Conservation (phyloP, 305 asterid species). For the Ilex paraguariensis region DNA sequence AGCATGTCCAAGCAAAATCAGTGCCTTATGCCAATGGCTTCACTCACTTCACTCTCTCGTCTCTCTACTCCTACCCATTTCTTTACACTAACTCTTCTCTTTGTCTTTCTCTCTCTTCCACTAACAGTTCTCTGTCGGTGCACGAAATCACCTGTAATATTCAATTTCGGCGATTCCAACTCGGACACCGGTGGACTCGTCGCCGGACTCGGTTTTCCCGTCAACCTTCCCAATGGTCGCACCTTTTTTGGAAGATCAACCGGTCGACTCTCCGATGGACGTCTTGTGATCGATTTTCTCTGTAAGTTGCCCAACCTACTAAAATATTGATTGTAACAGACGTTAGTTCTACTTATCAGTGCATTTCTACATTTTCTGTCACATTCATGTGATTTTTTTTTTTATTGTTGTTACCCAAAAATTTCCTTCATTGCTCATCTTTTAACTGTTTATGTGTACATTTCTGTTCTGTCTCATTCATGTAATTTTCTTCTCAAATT, state of each 20-base stretch:
- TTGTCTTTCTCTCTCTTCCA: not conserved
- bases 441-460: not conserved
- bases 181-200: conserved; percentile 76
- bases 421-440: not conserved
- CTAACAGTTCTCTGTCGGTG: conserved; percentile 30
- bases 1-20: not conserved
- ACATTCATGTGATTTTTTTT: not conserved
- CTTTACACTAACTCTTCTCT: not conserved
- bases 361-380: not conserved
- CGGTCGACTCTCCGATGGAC: conserved; percentile 64
- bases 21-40: not conserved
- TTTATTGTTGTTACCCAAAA: not conserved
- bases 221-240: conserved; percentile 58
- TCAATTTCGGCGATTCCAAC: conserved; percentile 80
- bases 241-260: conserved; percentile 48
- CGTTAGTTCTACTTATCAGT: too few species aligned
- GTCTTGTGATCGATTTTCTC: conserved; percentile 63
- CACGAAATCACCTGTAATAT: conserved; percentile 39
- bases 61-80: not conserved
- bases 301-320: conserved; percentile 26
- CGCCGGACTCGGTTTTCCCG: conserved; percentile 51
- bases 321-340: not conserved
- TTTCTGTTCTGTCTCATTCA: not conserved
- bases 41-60: not conserved
- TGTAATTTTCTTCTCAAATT: not conserved